Percentiles rank a stretch among this genome's conserved stretches.
These are phyloP conservation scores for Sporothrix globosa DNA, from an alignment of 2,329 filamentous ascomycete genomes.

Conservation along the genomic window DNA sequence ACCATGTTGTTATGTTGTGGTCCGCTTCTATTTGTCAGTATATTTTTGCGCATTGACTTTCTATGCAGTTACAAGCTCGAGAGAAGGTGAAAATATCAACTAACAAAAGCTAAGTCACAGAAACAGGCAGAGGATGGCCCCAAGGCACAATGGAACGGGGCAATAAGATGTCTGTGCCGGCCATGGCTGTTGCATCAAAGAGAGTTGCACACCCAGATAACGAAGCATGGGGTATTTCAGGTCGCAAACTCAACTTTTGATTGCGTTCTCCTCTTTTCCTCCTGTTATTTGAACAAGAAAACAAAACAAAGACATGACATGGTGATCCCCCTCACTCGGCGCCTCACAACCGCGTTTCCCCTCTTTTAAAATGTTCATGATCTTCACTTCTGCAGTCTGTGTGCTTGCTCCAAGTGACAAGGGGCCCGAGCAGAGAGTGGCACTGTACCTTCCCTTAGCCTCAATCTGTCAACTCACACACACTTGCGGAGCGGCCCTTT, in stretches of 20 bases:
- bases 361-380: conserved; percentile 8
- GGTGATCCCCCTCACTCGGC: neutral
- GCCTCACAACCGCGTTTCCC: neutral
- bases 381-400: neutral
- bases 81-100: neutral
- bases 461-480: neutral
- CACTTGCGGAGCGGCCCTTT: conserved; percentile 2
- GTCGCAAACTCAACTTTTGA: neutral
- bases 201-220: neutral
- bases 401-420: neutral
- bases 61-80: neutral
- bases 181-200: no score
- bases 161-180: neutral
- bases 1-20: neutral
- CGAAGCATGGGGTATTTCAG: neutral
- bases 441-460: neutral
- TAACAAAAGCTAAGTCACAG: neutral
- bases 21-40: neutral
- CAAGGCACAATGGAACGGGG: neutral
- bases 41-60: conserved; percentile 4
- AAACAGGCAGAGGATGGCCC: neutral
- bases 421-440: neutral
- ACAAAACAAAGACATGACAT: neutral
- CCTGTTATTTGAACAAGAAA: neutral
- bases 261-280: neutral